A percentile compares a stretch with the other conserved stretches of the same genome.
These are phyloP conservation scores for Talaromyces sp. DNA, from an alignment of 2,329 filamentous ascomycete genomes.

Conservation along the genomic window DNA sequence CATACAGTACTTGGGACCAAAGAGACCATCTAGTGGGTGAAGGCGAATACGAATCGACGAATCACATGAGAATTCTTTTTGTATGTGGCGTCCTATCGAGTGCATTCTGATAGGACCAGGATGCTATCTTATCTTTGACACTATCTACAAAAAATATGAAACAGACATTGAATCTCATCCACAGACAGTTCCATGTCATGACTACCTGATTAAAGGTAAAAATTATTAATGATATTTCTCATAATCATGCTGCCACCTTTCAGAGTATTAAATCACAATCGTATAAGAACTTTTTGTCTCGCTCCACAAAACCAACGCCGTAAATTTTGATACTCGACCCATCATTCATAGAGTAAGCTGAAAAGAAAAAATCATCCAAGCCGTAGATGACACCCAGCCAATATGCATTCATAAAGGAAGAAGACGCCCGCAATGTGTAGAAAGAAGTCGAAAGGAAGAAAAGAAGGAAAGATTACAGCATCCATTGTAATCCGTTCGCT, in stretches of 20 bases:
- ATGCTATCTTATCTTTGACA: neutral
- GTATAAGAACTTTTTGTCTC: neutral
- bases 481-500: conserved; percentile 91
- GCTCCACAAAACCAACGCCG: conserved; percentile 1
- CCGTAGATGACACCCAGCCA: conserved; percentile 13
- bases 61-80: no score
- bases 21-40: no score
- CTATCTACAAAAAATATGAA: neutral
- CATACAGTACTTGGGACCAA: neutral
- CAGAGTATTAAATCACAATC: neutral
- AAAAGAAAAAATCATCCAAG: neutral
- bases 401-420: conserved; percentile 10
- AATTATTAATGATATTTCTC: neutral
- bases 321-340: neutral
- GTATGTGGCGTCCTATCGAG: neutral
- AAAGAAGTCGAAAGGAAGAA: neutral
- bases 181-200: neutral
- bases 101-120: neutral
- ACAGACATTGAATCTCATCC: neutral
- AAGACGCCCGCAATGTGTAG: conserved; percentile 13
- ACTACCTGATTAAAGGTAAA: neutral
- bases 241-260: neutral
- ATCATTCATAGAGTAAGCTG: conserved; percentile 2
- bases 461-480: conserved; percentile 48
- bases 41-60: no score